Base-by-base conservation (phyloP, 2,329 filamentous ascomycete species). In the Simplicillium sp. region DNA sequence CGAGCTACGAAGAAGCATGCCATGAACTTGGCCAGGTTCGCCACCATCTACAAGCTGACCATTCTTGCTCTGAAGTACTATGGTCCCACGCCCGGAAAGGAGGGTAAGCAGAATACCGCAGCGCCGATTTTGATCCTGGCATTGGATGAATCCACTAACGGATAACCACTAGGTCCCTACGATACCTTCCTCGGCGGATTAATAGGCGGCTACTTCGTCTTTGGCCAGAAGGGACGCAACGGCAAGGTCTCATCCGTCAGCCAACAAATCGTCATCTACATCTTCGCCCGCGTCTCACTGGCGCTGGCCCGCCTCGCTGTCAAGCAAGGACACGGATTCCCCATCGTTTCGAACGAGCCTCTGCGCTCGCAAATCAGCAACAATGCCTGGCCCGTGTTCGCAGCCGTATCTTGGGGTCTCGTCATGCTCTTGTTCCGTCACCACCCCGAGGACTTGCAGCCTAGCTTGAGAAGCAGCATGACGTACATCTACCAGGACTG, bases 191-290 rank as follows among this genome's bases (percentile, higher is more conserved):
- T 96, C 45, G 85, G 87, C 11, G 92, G 92, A 7, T 68, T 96
- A 7, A 58, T 94, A 36, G 92, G 92, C 55, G 92, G 92, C 40
- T 98, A 97, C 71, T 66, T 87, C 46, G 87, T 97, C 47, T 98
- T 98, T 59, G 92, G 90, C 37, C 62, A 70, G 34, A 71, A 75
- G 44, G 75, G 60, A 53, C 82, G 84, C 45, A 68, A 65, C 31
- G 82, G 82, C 52, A 75, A 75, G 59, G 80, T 87, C 55, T 84
- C 82, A 46, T 84, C 79, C 48, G 83, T 96, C 47, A 94, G 82
- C 65, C 87, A 96, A 70, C 90, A 98, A 71, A 98, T 98, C 59
- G 88, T 95, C 61, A 86, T 97, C 54, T 98, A 98, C 68, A 85
- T 98, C 47, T 96, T 96, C 58, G 92, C 92, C 37, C 81, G 92